Evolutionary conservation across 2,329 filamentous ascomycete species (phyloP).

Genomic region (Ophiostoma ips): DNA sequence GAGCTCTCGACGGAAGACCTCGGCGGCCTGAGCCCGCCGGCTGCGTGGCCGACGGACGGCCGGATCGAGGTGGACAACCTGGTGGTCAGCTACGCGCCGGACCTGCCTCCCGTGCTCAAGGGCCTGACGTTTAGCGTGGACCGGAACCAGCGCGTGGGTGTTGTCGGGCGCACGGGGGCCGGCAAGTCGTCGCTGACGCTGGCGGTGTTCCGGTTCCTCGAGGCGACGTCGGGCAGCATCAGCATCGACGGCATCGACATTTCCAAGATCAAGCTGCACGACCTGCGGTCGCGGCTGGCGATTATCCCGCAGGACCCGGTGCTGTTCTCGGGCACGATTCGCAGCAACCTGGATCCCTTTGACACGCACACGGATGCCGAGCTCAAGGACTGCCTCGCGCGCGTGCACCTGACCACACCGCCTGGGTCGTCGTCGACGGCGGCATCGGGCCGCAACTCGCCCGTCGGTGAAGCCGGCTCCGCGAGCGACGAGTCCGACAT

Average conservation of each 20-base stretch:
- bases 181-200: conserved; percentile 66
- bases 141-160: conserved; percentile 56
- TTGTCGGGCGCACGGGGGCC: conserved; percentile 64
- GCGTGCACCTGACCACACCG: conserved; percentile 46
- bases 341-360: conserved; percentile 67
- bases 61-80: conserved; percentile 59
- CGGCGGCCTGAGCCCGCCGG: conserved; percentile 45
- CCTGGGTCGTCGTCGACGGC: conserved; percentile 21
- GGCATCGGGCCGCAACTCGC: conserved; percentile 26
- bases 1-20: conserved; percentile 53
- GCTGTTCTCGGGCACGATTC: conserved; percentile 65
- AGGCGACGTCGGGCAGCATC: conserved; percentile 51
- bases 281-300: conserved; percentile 57
- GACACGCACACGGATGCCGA: conserved; percentile 53
- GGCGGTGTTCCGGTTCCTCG: conserved; percentile 65
- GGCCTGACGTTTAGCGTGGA: conserved; percentile 53
- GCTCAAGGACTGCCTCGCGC: conserved; percentile 53
- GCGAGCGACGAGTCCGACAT: conserved; percentile 21
- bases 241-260: conserved; percentile 63
- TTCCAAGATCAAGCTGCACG: conserved; percentile 53
- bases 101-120: conserved; percentile 56
- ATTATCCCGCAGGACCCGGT: conserved; percentile 75
- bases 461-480: conserved; percentile 12
- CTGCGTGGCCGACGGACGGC: conserved; percentile 63
- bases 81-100: conserved; percentile 56